Percentiles rank a stretch among this genome's conserved stretches.
phyloP scores from a whole-genome alignment of 1,284 basidiomycete species.

The Trichosporon sp. region DNA sequence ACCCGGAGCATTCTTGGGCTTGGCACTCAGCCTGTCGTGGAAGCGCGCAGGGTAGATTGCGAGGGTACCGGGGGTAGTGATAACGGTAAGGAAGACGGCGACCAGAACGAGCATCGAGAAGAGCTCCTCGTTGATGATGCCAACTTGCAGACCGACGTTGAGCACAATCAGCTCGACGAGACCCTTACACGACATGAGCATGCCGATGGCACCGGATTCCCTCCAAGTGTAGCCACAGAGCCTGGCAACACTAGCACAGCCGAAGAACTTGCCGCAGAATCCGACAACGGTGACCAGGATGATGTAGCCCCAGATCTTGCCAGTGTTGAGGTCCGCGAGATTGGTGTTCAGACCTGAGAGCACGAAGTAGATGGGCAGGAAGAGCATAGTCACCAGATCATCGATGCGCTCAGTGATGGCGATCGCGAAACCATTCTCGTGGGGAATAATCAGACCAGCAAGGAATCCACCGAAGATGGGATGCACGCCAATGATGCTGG shows the following conservation, averaged over 20 bases:
- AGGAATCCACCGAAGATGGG: slow-evolving; percentile 78
- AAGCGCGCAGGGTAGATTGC: slow-evolving; percentile 66
- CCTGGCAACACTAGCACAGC: slow-evolving; percentile 62
- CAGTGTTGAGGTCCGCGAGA: slow-evolving; percentile 67
- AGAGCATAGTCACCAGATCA: slow-evolving; percentile 60
- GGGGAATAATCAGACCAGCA: slow-evolving; percentile 80
- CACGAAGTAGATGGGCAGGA: slow-evolving; percentile 80
- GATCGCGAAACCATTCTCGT: slow-evolving; percentile 78
- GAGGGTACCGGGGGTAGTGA: slow-evolving; percentile 80
- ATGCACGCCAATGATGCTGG: slow-evolving; percentile 70
- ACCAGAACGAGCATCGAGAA: slow-evolving; percentile 86
- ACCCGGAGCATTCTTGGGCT: slow-evolving; percentile 12
- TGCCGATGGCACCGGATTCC: slow-evolving; percentile 78
- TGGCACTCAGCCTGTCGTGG: slow-evolving; percentile 33
- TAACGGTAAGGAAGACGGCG: slow-evolving; percentile 75
- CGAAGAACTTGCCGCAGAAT: slow-evolving; percentile 68
- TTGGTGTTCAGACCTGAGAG: slow-evolving; percentile 78
- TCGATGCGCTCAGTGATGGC: slow-evolving; percentile 70
- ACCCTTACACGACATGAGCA: slow-evolving; percentile 89
- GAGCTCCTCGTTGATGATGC: slow-evolving; percentile 63
- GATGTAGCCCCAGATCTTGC: slow-evolving; percentile 76
- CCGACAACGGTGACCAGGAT: slow-evolving; percentile 74
- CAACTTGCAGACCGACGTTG: slow-evolving; percentile 76
- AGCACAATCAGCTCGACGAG: slow-evolving; percentile 83
- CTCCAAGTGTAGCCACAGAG: slow-evolving; percentile 64